Percentiles rank a stretch among this genome's conserved stretches.
These are phyloP conservation scores for Chytridiales sp. DNA, from an alignment of 371 early-diverging fungal species.

Conservation along the genomic window DNA sequence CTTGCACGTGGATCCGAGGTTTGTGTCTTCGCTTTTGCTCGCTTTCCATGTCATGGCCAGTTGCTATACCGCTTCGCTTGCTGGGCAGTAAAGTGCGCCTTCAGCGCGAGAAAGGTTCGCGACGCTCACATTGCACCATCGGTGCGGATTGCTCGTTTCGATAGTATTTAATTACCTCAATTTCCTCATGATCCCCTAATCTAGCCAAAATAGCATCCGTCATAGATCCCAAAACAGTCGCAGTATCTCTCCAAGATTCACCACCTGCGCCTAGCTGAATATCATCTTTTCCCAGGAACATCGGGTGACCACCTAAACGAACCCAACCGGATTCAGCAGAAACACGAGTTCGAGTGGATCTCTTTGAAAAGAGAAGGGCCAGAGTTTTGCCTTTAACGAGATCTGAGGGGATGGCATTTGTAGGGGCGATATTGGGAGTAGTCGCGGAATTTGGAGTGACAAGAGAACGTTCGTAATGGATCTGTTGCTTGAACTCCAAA, in stretches of 20 bases:
- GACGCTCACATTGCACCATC: too few species aligned
- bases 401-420: conserved; percentile 4
- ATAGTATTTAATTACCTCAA: conserved; percentile 65
- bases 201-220: conserved; percentile 92
- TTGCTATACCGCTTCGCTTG: too few species aligned
- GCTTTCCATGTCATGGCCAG: too few species aligned
- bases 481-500: conserved; percentile 53
- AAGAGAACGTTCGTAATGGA: conserved; percentile 44
- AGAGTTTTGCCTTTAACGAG: conserved; percentile 48
- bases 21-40: too few species aligned
- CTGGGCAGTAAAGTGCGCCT: too few species aligned
- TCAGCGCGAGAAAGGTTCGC: too few species aligned
- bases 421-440: neutral
- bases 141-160: conserved; percentile 10
- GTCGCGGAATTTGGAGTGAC: neutral
- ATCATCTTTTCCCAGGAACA: conserved; percentile 91
- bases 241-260: conserved; percentile 85
- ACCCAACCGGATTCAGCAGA: conserved; percentile 91
- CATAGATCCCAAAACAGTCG: conserved; percentile 89
- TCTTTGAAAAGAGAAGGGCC: conserved; percentile 88
- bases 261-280: conserved; percentile 91
- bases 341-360: conserved; percentile 93
- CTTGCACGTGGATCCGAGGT: too few species aligned
- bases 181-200: conserved; percentile 82
- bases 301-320: conserved; percentile 87